Conservation (phyloP, 306 rosid species). For the Vachellia pachyceras region DNA sequence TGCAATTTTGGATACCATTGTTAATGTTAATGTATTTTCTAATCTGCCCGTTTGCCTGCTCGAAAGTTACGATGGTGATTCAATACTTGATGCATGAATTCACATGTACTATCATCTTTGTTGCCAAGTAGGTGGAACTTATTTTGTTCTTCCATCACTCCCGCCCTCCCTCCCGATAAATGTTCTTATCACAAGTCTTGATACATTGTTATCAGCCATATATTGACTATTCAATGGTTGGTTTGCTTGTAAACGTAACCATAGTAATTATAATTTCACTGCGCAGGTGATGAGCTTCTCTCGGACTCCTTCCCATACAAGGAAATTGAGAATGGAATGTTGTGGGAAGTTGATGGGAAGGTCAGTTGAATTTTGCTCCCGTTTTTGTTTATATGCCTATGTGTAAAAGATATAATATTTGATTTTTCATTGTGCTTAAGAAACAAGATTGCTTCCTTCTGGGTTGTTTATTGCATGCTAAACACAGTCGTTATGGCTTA, state of each 20-base stretch:
- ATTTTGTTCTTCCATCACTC: neutral
- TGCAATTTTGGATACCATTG: neutral
- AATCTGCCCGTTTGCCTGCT: too few species aligned
- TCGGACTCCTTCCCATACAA: conserved; percentile 75
- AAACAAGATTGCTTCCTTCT: too few species aligned
- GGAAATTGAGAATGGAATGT: conserved; percentile 61
- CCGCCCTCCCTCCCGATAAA: neutral
- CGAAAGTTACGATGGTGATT: neutral
- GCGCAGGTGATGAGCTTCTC: conserved; percentile 86
- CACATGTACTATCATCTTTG: neutral
- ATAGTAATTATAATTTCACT: neutral
- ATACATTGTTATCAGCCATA: neutral
- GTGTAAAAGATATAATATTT: neutral
- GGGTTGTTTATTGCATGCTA: neutral
- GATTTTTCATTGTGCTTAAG: neutral
- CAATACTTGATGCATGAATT: neutral
- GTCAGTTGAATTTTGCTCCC: conserved; percentile 31
- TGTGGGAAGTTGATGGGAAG: conserved; percentile 81
- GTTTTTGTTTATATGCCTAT: neutral
- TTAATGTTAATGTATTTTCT: too few species aligned
- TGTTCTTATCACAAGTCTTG: neutral
- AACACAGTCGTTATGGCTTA: conserved; percentile 7
- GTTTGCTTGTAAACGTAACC: neutral
- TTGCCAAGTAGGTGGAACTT: neutral
- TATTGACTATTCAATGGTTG: neutral